Evolutionary conservation across 2,329 filamentous ascomycete species (phyloP).

Genomic region (Diaporthe vexans): DNA sequence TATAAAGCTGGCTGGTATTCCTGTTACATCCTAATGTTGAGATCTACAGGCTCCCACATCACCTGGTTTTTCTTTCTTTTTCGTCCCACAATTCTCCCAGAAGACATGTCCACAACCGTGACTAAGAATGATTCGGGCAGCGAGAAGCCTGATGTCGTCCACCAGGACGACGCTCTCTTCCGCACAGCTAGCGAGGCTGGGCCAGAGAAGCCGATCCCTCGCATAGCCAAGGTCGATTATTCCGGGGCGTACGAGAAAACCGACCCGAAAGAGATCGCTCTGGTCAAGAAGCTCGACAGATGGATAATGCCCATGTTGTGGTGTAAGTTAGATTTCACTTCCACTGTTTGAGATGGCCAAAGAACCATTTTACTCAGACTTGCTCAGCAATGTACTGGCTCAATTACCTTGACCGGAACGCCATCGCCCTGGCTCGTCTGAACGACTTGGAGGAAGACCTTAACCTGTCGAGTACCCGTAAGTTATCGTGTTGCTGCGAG

Average conservation of each 20-base stretch:
- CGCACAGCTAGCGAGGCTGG: conserved; percentile 19
- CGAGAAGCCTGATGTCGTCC: conserved; percentile 19
- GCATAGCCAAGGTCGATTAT: conserved; percentile 21
- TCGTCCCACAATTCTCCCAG: background rate
- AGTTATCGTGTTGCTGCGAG: background rate
- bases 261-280: conserved; percentile 51
- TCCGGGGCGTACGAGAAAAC: conserved; percentile 46
- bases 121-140: conserved; percentile 9
- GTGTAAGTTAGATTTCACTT: background rate
- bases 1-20: conserved; percentile 18
- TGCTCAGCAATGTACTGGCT: conserved; percentile 35
- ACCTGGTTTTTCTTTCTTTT: background rate
- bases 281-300: conserved; percentile 55
- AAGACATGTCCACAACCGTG: conserved; percentile 9
- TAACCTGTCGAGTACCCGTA: conserved; percentile 55
- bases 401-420: conserved; percentile 62
- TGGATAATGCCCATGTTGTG: conserved; percentile 57
- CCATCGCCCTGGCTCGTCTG: conserved; percentile 69
- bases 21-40: background rate
- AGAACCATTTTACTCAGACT: background rate
- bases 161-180: conserved; percentile 25
- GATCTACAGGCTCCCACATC: background rate
- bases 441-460: conserved; percentile 68
- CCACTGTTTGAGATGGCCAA: fast-evolving
- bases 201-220: conserved; percentile 20